Conservation (phyloP, 2,329 filamentous ascomycete species). For the Tetracladium maxilliforme region DNA sequence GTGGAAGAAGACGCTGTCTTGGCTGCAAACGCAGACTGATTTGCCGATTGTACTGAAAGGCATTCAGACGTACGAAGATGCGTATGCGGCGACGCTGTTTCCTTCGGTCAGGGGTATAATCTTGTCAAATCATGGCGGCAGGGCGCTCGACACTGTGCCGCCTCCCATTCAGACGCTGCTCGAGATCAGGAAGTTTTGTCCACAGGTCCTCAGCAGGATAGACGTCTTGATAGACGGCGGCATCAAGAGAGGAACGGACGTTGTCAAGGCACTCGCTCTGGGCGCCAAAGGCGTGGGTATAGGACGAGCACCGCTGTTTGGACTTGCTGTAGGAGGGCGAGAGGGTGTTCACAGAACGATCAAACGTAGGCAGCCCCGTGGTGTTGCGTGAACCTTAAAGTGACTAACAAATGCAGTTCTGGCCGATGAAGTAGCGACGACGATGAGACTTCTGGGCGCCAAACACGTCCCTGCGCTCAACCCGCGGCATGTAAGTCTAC, state of each 20-base stretch:
- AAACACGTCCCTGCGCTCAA: too few relatives aligned
- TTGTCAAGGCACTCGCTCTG: slow-evolving; percentile 6
- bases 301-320: slow-evolving; percentile 4
- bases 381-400: too few relatives aligned
- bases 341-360: slow-evolving; percentile 3
- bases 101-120: slow-evolving; percentile 52
- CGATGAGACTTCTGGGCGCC: too few relatives aligned
- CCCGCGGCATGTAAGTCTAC: too few relatives aligned
- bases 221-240: slow-evolving; percentile 6
- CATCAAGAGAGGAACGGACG: slow-evolving; percentile 5
- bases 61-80: slow-evolving; percentile 49
- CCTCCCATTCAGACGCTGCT: slow-evolving; percentile 1
- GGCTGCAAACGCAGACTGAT: slow-evolving; percentile 41
- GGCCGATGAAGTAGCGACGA: too few relatives aligned
- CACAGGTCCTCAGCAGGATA: slow-evolving; percentile 5
- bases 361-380: too few relatives aligned
- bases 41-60: slow-evolving; percentile 48
- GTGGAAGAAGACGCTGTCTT: too few relatives aligned
- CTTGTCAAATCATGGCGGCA: slow-evolving; percentile 50
- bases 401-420: too few relatives aligned
- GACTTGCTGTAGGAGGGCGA: slow-evolving; percentile 2
- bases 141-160: slow-evolving; percentile 26
- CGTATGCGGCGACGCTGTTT: slow-evolving; percentile 35
- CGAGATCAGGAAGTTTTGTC: slow-evolving; percentile 3
- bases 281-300: slow-evolving; percentile 5